Conservation (phyloP, 2,329 filamentous ascomycete genomes). For the Emmonsiellopsis sp. region DNA sequence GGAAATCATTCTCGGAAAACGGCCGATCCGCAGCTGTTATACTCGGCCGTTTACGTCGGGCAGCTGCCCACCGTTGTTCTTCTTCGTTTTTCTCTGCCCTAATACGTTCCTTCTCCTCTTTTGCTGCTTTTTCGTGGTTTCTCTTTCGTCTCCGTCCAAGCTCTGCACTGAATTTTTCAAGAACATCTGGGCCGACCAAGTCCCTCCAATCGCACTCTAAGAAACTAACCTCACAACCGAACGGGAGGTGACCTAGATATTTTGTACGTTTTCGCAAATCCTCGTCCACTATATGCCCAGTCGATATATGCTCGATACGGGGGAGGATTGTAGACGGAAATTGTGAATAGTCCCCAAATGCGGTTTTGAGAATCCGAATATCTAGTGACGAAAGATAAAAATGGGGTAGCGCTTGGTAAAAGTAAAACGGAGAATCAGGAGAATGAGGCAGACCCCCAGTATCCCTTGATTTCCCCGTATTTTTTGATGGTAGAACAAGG, state of each 20-base stretch:
- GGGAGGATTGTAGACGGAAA: conserved; percentile 84
- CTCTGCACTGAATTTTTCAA: conserved; percentile 68
- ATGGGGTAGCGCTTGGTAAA: conserved; percentile 79
- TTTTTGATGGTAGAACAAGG: conserved; percentile 2
- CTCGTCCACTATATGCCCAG: conserved; percentile 80
- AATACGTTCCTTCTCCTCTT: conserved; percentile 76
- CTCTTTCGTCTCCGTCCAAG: conserved; percentile 66
- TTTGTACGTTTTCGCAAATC: conserved; percentile 73
- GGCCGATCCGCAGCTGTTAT: conserved; percentile 37
- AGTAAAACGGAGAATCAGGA: conserved; percentile 59
- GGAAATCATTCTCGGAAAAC: conserved; percentile 55
- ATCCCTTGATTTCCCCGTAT: conserved; percentile 17
- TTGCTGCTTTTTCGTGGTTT: conserved; percentile 72
- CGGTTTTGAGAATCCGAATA: conserved; percentile 83
- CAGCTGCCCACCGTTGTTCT: conserved; percentile 58
- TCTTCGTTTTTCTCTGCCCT: conserved; percentile 74
- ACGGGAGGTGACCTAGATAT: conserved; percentile 77
- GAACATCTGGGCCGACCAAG: conserved; percentile 63
- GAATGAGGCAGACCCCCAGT: conserved; percentile 34
- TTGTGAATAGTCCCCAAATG: conserved; percentile 70
- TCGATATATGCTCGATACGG: conserved; percentile 79
- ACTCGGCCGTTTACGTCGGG: conserved; percentile 52
- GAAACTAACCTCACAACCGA: conserved; percentile 85
- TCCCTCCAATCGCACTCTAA: conserved; percentile 94
- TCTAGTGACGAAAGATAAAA: conserved; percentile 85